Base-by-base conservation (phyloP, 208 protist species). In the Crithidia thermophila region DNA sequence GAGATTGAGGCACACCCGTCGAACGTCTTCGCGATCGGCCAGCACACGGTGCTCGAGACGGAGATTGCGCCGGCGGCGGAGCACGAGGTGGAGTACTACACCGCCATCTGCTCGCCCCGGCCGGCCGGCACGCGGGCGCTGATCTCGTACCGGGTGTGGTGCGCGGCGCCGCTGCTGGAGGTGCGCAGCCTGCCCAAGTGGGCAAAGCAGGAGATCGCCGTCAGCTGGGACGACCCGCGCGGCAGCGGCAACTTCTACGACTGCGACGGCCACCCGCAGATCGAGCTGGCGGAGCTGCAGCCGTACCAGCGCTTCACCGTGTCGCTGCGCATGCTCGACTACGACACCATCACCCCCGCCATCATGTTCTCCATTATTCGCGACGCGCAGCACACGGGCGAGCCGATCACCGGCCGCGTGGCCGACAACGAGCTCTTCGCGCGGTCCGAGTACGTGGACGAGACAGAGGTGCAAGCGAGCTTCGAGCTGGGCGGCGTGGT, bases 211-310 rank as follows among this genome's bases (percentile, higher is more conserved):
- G 73, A 57, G 47, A 63, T 90, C 21, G 20, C 30, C 10, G 67
- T 83, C 2, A 51, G 62, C 34, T 94, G 88, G 91, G 36, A 55
- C 34, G 55, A 69, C 11, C 49, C 36, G 37, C 43, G 67, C 21
- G 83, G 82, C 50, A 90, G 84, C 63, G 84, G 84, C 14, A 79
- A 74, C 49, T 96, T 85, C 64, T 91, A 96, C 72, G 78, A 88
- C 10, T 78, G 79, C 21, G 81, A 49, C 42, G 45, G 72, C 14
- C 85, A 96, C 58, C 91, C 91, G 23, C 91, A 96, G 72, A 71
- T 96, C 39, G 91, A 96, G 72, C 68, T 96, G 45, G 82, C 75
- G 21, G 72, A 77, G 23, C 57, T 80, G 31, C 69, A 59, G 27
- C 47, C 80, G 0, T 36, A 77, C 34, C 74, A 85, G 36, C 75